Base-by-base conservation (phyloP, 208 protist species). In the Borovskyia barvae region DNA sequence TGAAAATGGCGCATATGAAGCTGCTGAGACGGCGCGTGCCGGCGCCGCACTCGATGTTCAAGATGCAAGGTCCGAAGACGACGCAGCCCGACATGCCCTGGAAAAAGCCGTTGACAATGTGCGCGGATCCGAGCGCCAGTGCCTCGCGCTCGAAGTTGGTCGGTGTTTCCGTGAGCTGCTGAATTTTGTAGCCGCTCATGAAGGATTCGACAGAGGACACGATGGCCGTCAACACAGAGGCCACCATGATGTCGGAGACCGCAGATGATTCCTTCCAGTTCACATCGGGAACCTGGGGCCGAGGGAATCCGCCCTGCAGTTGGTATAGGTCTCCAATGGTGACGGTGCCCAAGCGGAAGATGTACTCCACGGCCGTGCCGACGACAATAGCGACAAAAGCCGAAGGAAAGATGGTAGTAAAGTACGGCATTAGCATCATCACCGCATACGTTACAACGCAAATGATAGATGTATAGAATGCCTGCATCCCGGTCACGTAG, bases 351-450 rank as follows among this genome's bases (percentile, higher is more conserved):
- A 83, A 50, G 28, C 72, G 61, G 42, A 77, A 83, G 26, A 77
- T 77, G 67, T 83, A 79, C 59, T 83, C 59, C n/a, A 83, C 72
- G 9, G 65, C 62, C 8, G 77, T 83, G 7, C 77, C 77, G n/a
- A 83, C 54, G 5, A 83, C 63, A 15, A 83, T 67, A 11, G 71
- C 71, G 1, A 75, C 59, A 45, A 83, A 79, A 14, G 77, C 67
- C 42, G 77, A 77, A 19, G 77, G 77, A 17, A 78, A 28, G 35
- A 79, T 55, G 25, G 17, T 71, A 40, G 77, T 83, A 49, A 83
- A 79, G 67, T 76, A 76, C 17, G 77, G 77, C 66, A 83, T 65
- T 3, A 83, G 60, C 71, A 83, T 79, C 71, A 83, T 83, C 43
- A 83, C 51, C 12, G 67, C 63, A 53, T 71, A 83, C 24, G 77